These are phyloP conservation scores for Eucalyptus decipiens DNA, from an alignment of 345 rosid species.

Conservation along the genomic window DNA sequence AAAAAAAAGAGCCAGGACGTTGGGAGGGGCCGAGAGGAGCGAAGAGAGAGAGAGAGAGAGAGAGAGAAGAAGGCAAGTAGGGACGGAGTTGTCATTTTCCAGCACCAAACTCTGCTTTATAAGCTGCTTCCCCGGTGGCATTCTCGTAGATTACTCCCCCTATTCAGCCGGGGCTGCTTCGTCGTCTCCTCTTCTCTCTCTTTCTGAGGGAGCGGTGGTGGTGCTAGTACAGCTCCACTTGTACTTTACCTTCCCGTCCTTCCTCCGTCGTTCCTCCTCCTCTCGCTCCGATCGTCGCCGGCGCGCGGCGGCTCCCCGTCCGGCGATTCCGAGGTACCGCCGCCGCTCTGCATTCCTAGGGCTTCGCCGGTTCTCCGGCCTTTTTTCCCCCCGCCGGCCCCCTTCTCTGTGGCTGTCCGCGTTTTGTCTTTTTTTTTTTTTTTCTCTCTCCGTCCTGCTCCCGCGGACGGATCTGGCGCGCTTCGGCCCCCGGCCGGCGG, in stretches of 20 bases:
- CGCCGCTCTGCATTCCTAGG: background rate
- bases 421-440: too few relatives aligned
- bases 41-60: background rate
- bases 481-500: background rate
- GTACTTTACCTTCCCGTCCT: background rate
- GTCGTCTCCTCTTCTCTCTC: background rate
- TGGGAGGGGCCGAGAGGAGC: background rate
- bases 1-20: background rate
- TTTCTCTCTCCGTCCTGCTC: background rate
- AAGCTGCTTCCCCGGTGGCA: background rate
- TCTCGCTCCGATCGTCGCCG: background rate
- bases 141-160: background rate
- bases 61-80: background rate
- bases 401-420: background rate
- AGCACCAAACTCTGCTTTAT: constrained; percentile 11
- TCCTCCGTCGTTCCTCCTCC: background rate
- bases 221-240: background rate
- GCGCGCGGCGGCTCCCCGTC: background rate
- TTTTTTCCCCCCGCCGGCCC: background rate
- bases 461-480: background rate
- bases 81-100: constrained; percentile 17
- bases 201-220: background rate
- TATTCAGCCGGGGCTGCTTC: background rate
- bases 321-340: background rate
- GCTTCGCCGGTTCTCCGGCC: background rate